phyloP scores from a whole-genome alignment of 2,329 filamentous ascomycete genomes.

The Cytospora schulzeri region DNA sequence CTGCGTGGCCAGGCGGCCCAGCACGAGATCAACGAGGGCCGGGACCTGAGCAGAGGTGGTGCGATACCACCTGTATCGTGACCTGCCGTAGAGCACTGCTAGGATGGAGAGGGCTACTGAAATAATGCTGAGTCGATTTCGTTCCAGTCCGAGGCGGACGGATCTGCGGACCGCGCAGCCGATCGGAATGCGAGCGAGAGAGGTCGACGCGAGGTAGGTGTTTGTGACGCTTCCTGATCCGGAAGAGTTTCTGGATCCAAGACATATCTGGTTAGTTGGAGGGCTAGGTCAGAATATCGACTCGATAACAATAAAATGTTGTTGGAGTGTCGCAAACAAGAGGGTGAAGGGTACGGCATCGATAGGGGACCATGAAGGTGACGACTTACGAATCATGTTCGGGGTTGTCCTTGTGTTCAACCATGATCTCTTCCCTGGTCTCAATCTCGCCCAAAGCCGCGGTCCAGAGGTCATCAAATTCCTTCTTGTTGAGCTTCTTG shows the following conservation, averaged over 20 bases:
- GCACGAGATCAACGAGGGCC: conserved; percentile 77
- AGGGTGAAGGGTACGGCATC: neutral
- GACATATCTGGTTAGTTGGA: conserved; percentile 83
- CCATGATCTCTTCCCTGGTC: conserved; percentile 61
- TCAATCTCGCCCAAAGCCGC: conserved; percentile 74
- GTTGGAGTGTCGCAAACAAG: conserved; percentile 27
- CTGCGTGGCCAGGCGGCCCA: conserved; percentile 81
- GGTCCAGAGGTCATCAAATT: conserved; percentile 88
- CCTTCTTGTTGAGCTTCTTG: conserved; percentile 80
- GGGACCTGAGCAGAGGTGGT: conserved; percentile 75
- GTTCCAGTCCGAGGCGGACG: conserved; percentile 77
- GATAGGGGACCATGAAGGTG: conserved; percentile 18
- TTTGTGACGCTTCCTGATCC: conserved; percentile 62
- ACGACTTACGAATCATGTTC: conserved; percentile 52
- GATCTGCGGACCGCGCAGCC: conserved; percentile 77
- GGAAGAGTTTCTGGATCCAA: conserved; percentile 71
- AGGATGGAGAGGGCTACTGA: conserved; percentile 56
- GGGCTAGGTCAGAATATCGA: conserved; percentile 39
- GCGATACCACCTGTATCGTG: conserved; percentile 62
- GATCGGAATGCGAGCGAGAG: conserved; percentile 90
- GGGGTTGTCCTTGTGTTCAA: conserved; percentile 38
- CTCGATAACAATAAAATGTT: conserved; percentile 35
- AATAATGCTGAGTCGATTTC: conserved; percentile 85
- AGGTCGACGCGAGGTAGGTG: conserved; percentile 76
- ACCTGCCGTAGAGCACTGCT: conserved; percentile 63